Percentiles rank a stretch among this genome's conserved stretches.
These are phyloP conservation scores for Vigna mungo DNA, from an alignment of 306 rosid genomes.

Conservation along the genomic window DNA sequence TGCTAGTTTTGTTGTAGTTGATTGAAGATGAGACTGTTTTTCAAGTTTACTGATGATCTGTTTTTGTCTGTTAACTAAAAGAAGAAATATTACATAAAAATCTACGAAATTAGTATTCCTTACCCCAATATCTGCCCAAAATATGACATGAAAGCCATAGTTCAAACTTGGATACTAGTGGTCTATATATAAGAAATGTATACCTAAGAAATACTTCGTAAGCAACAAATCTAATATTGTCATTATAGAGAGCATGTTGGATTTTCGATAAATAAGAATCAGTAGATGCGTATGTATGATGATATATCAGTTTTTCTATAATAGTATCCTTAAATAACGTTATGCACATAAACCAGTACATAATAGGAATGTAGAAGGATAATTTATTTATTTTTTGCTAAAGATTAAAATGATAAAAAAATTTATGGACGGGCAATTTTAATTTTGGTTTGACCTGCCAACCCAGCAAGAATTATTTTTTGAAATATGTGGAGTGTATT, in stretches of 20 bases:
- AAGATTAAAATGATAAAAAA: background rate
- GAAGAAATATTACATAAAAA: slow-evolving; percentile 1
- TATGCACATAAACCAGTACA: slow-evolving; percentile 26
- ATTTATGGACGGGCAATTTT: background rate
- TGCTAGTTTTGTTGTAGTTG: slow-evolving; percentile 9
- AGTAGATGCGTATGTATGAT: slow-evolving; percentile 22
- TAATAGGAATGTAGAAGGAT: slow-evolving; percentile 14
- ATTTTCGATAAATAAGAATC: background rate
- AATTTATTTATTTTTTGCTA: slow-evolving; percentile 1
- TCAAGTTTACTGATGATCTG: background rate
- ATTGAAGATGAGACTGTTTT: slow-evolving; percentile 12
- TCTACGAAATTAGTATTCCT: slow-evolving; percentile 2
- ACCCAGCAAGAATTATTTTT: background rate
- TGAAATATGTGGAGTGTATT: background rate
- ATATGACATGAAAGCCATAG: slow-evolving; percentile 19
- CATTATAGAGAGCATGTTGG: slow-evolving; percentile 23
- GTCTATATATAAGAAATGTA: slow-evolving; percentile 16
- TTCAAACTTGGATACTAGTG: slow-evolving; percentile 12
- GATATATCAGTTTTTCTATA: slow-evolving; percentile 25
- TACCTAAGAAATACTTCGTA: slow-evolving; percentile 11
- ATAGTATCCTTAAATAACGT: slow-evolving; percentile 14
- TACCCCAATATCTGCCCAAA: slow-evolving; percentile 32
- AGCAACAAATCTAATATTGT: slow-evolving; percentile 13
- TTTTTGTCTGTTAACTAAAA: slow-evolving; percentile 6
- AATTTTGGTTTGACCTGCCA: background rate